Conservation (phyloP, 176 grass and related monocot species). For the Oryza meyeriana region DNA sequence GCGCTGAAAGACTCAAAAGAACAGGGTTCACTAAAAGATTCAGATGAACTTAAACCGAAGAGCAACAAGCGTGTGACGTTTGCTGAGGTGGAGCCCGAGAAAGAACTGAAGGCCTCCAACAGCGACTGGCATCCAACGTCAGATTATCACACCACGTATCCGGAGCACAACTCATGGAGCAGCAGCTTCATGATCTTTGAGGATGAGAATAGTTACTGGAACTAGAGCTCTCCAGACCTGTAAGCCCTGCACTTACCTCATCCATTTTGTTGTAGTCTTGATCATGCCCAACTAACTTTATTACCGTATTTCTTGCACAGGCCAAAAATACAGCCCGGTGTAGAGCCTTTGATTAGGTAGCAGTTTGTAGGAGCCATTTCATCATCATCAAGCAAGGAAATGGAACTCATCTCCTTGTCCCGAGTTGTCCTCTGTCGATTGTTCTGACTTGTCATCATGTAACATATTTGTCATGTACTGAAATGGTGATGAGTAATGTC, state of each 20-base stretch:
- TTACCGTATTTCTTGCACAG: conserved; percentile 1
- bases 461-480: conserved; percentile 32
- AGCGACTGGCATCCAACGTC: conserved; percentile 32
- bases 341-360: background rate
- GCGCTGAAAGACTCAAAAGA: conserved; percentile 27
- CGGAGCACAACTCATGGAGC: conserved; percentile 39
- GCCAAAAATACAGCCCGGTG: background rate
- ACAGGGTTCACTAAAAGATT: background rate
- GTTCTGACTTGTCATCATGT: conserved; percentile 21
- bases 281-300: background rate
- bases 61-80: conserved; percentile 43
- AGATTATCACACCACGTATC: background rate
- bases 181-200: conserved; percentile 57
- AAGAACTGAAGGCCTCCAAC: conserved; percentile 37
- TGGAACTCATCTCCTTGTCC: background rate
- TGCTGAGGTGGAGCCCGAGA: conserved; percentile 37
- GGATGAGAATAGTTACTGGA: conserved; percentile 55
- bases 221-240: background rate
- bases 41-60: conserved; percentile 30
- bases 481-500: conserved; percentile 10
- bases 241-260: background rate
- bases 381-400: background rate
- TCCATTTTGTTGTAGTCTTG: background rate
- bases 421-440: background rate
- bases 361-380: background rate